Evolutionary conservation across 768 basidiomycete genomes (phyloP).

Genomic region (Erythrobasidium yunnanense): DNA sequence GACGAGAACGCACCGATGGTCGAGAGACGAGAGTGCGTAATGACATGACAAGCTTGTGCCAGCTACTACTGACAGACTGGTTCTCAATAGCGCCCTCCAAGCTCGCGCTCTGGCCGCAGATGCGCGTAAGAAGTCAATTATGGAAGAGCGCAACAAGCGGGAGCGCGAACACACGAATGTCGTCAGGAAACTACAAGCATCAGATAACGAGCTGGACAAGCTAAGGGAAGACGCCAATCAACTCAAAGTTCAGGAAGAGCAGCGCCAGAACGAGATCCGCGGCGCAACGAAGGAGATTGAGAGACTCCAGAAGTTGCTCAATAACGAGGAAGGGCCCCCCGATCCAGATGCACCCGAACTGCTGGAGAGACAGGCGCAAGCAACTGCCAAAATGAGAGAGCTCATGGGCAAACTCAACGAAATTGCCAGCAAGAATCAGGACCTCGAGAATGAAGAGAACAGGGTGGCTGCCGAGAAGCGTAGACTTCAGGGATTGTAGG

Average conservation of each 20-base stretch:
- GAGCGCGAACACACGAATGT: neutral
- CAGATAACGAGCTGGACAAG: neutral
- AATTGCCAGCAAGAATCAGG: neutral
- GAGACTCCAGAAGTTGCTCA: conserved; percentile 14
- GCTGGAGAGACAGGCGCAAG: neutral
- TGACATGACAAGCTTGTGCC: neutral
- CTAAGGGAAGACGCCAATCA: neutral
- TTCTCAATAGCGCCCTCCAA: neutral
- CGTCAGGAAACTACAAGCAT: neutral
- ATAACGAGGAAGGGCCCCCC: neutral
- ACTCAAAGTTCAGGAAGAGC: neutral
- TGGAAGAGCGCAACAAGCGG: neutral
- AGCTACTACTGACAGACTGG: neutral
- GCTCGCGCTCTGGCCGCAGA: neutral
- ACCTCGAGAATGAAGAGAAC: neutral
- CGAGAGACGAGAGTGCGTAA: neutral
- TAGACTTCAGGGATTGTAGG: neutral
- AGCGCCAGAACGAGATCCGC: neutral
- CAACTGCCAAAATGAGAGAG: neutral
- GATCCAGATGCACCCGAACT: neutral
- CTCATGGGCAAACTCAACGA: neutral
- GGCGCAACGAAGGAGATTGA: conserved; percentile 3
- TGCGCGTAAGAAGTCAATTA: neutral
- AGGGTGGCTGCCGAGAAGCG: neutral
- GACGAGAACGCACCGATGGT: conserved; percentile 31